Percentiles rank a stretch among this genome's conserved stretches.
phyloP scores from a whole-genome alignment of 768 basidiomycete genomes.

The Rhizopogon rudus region DNA sequence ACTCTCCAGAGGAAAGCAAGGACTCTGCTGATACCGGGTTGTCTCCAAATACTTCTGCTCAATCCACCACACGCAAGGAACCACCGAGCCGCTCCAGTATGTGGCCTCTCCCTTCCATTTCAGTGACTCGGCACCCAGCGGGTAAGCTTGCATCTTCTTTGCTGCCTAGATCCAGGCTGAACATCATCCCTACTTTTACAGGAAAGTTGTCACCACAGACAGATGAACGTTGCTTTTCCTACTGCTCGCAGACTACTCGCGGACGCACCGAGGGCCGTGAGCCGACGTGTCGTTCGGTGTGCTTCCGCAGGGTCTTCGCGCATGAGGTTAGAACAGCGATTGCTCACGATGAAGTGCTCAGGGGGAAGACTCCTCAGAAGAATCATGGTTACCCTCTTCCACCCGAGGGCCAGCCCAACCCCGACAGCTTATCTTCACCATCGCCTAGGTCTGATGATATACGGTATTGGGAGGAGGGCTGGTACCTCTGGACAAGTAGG shows the following conservation, averaged over 20 bases:
- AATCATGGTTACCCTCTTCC: conserved; percentile 59
- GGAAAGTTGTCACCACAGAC: conserved; percentile 53
- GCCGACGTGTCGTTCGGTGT: conserved; percentile 55
- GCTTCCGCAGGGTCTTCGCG: conserved; percentile 61
- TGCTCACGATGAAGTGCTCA: conserved; percentile 26
- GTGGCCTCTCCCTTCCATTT: conserved; percentile 16
- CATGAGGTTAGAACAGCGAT: conserved; percentile 58
- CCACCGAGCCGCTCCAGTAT: background rate
- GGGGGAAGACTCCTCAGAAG: conserved; percentile 36
- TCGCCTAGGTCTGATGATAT: conserved; percentile 27
- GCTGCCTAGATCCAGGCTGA: background rate
- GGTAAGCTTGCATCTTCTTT: conserved; percentile 11
- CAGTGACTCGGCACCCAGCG: conserved; percentile 17
- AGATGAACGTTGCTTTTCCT: conserved; percentile 64
- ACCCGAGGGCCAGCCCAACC: conserved; percentile 51
- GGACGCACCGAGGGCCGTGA: conserved; percentile 46
- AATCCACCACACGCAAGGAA: conserved; percentile 1
- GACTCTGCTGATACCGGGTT: background rate
- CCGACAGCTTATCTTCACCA: conserved; percentile 15
- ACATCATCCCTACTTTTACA: conserved; percentile 15
- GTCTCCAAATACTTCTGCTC: background rate
- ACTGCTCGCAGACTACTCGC: conserved; percentile 52
- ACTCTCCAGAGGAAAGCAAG: background rate
- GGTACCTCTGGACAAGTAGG: conserved; percentile 67
- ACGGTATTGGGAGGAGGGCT: conserved; percentile 70